Base-by-base conservation (phyloP, 208 protist species). In the Entamoeba moshkovskii region DNA sequence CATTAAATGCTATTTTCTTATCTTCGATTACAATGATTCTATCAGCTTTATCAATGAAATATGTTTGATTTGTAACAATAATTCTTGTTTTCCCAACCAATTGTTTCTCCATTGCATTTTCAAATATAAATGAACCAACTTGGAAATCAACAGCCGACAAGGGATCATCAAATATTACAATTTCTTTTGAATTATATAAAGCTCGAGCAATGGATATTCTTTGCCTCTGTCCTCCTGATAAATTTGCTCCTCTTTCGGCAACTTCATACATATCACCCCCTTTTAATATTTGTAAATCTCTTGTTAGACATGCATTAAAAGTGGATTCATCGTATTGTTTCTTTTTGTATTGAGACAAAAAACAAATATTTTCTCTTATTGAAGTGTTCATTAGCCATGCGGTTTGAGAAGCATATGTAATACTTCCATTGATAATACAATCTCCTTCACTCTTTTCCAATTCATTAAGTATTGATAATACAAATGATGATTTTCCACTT, bases 341-440 rank as follows among this genome's bases (percentile, higher is more conserved):
- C n/a, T 85, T 97, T 42, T 49, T 38, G 33, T 59, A 94, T 46
- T 29, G 25, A 15, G 45, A 91, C 66, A 97, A 97, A 94, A 98
- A 98, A 11, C 97, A 91, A 52, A 99, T 97, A 94, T 99, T 99
- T 8, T 98, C 96, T n/a, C 95, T 95, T 4, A 99, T 33, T 42
- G 97, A 97, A 8, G 96, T 96, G 94, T 98, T 97, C 95, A 97
- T 96, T 42, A 98, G 97, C 96, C 97, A 98, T 46, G 97, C 94
- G 94, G 97, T 95, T 95, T 98, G 98, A 13, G 97, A 95, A 49
- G 96, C 96, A 94, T 98, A 98, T 13, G 97, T 97, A 45, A 98
- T 95, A 45, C 1, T 38, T 42, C 94, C 66, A n/a, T 95, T n/a
- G 15, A 96, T 93, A 52, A 46, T n/a, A 22, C 29, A 29, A 92